Percentiles rank a stretch among this genome's conserved stretches.
Conservation (phyloP, 2,329 filamentous ascomycete species). For the Cercospora janseana region DNA sequence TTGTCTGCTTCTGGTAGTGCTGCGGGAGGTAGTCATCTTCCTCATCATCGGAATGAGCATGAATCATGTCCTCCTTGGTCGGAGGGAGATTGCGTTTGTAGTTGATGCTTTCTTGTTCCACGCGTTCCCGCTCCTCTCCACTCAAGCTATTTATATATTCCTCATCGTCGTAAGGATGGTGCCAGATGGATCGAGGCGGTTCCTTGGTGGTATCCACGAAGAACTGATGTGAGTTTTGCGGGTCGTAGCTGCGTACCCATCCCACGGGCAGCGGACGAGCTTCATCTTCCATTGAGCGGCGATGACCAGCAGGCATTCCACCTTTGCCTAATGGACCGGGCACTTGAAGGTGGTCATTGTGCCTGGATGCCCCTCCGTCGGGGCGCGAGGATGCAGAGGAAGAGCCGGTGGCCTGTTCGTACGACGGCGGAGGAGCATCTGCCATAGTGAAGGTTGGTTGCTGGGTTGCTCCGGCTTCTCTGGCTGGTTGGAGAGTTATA, state of each 20-base stretch:
- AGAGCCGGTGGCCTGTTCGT: slow-evolving; percentile 27
- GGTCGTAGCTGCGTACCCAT: slow-evolving; percentile 59
- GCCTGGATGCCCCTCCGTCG: slow-evolving; percentile 7
- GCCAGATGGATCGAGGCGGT: slow-evolving; percentile 60
- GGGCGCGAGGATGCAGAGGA: slow-evolving; percentile 19
- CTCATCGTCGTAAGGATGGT: slow-evolving; percentile 61
- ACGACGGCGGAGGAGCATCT: slow-evolving; percentile 26
- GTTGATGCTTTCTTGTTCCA: slow-evolving; percentile 42
- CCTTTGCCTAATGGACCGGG: slow-evolving; percentile 40
- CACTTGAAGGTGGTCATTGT: slow-evolving; percentile 28
- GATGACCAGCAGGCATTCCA: slow-evolving; percentile 53
- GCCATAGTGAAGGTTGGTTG: slow-evolving; percentile 18
- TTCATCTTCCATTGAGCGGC: slow-evolving; percentile 64
- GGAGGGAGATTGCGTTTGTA: slow-evolving; percentile 26
- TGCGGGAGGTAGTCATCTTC: slow-evolving; percentile 37
- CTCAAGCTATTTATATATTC: slow-evolving; percentile 52
- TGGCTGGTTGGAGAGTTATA: no score
- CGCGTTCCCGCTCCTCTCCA: slow-evolving; percentile 50
- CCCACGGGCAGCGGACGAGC: slow-evolving; percentile 53
- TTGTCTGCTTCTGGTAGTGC: slow-evolving; percentile 13
- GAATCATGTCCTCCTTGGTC: slow-evolving; percentile 43
- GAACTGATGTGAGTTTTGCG: slow-evolving; percentile 57
- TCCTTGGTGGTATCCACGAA: slow-evolving; percentile 58
- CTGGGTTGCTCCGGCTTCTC: no score
- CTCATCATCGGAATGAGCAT: slow-evolving; percentile 50